Evolutionary conservation across 805 yeast species (phyloP), one percentile per base, ranked within the genome.

Genomic region (Cyberlindnera maclurae): DNA sequence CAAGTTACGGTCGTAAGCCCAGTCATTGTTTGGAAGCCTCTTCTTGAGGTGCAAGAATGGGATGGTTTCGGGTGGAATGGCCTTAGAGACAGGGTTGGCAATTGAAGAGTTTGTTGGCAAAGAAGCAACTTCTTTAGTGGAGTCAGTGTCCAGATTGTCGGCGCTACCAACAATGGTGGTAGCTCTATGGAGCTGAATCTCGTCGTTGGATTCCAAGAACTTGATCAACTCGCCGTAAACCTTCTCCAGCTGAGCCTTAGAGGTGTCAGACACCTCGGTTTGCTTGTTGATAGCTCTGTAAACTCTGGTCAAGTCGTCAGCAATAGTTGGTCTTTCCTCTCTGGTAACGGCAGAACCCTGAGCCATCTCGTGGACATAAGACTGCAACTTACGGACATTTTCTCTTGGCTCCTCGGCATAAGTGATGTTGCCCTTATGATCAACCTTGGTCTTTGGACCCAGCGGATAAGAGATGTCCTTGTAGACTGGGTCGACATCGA

Each of bases 361-460:
- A 38, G 97, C 95, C 97, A 93, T 89, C 64, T 86, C 95, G 59
- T 79, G 75, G 49, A 93, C 97, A 62, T 93, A 93, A 62, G 89
- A 90, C 67, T 93, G 96, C 47, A 93, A 75, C 63, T 93, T 93
- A 66, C 97, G 81, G 47, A 89, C 94, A 45, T 90, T 77, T 36
- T 89, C 85, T 65, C 95, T 84, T 59, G 86, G 79, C 45, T 73
- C 82, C 69, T 93, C 98, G 44, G 77, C 71, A 65, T 87, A 93
- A 43, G 70, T 73, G 57, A 93, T 76, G 59, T 79, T 84, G 64
- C 98, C 98, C 68, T 82, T 86, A 48, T 78, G 73, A 55, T 85
- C 95, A 51, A 93, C 82, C 31, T 76, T 70, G 32, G 97, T 90
- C 63, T 84, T 79, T 53, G 98, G 98, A 51, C 95, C 96, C 39